Evolutionary conservation across 768 basidiomycete genomes (phyloP), one percentile per base, ranked within the genome.

Genomic region (Floccularia luteovirens): DNA sequence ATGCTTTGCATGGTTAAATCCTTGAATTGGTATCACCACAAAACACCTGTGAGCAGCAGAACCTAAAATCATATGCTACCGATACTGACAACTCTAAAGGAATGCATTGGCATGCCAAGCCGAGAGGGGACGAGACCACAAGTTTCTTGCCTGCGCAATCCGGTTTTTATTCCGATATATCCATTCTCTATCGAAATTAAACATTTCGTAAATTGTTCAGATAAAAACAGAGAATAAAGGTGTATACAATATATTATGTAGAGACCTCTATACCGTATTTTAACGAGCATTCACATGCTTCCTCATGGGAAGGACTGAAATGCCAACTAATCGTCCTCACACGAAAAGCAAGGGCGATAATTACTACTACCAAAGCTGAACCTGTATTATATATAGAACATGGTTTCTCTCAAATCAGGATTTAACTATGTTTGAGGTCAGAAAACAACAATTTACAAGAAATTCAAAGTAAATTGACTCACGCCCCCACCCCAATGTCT

Each of bases 401-500:
- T 34, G 16, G 7, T 34, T 7, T 34, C 32, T 34, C 16, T 34
- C n/a, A 17, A 14, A 17, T 7, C 7, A 17, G 32, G n/a, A 17
- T 34, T 12, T 6, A 34, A 17, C 32, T 34, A 34, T 19, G 20
- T 8, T 8, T 28, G 10, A 19, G 6, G 20, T 14, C 20, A 34
- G 6, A 19, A 7, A 19, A 7, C 6, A 8, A 7, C 16, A 34
- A 41, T 5, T 5, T 4, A 8, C 24, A 10, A 21, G 12, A 22
- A 37, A 31, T 31, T 21, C 13, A 46, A 24, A 36, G 40, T 38
- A 31, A 36, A 35, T 22, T 5, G 1, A 59, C 70, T 48, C 49
- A 79, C 63, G 7, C 78, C 78, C 45, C 60, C 45, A 0, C 76
- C 76, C 79, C 79, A 81, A 22, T 63, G 54, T 35, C 50, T 49